Base-by-base conservation (phyloP, 2,329 filamentous ascomycete species). In the Botrytis byssoidea region DNA sequence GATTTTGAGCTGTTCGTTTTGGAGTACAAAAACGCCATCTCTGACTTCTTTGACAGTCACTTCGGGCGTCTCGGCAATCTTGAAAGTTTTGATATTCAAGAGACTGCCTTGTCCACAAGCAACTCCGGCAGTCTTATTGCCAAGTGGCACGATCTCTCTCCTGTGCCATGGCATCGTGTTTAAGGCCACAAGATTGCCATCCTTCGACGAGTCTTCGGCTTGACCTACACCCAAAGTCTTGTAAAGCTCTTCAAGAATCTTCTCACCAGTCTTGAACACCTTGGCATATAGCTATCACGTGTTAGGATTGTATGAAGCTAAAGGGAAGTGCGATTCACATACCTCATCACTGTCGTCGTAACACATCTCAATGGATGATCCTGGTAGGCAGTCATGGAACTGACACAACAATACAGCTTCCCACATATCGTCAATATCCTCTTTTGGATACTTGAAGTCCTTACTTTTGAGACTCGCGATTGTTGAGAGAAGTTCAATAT, bases 341-440 rank as follows among this genome's bases (percentile, higher is more conserved):
- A 89, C 88, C 84, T 94, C 88, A 81, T 97, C 92, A 4, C 95
- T 97, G 81, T 99, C 96, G 81, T 97, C 93, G 79, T 98, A 98
- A 82, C 94, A 97, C 94, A 98, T 98, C 82, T 97, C 95, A 78
- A 99, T 98, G 48, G 90, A 93, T 81, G 94, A 98, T 73, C 96
- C 96, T 0, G 96, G 96, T 70, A 99, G 86, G 81, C 96, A 98
- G 81, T 99, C 96, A 77, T 99, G 96, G 86, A 99, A 99, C 80
- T 99, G 96, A 77, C 95, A 98, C 40, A 98, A 88, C 37, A 98
- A 86, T 4, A 95, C 92, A 72, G 88, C 88, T 84, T 98, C 95
- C 96, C 96, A 99, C 90, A 99, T 97, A 73, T 92, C 88, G 80
- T 99, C 96, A 72, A 99, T 91, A n/a, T 96, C 90, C 81, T 92